Base-by-base conservation (phyloP, 2,329 filamentous ascomycete genomes). In the Pestalotiopsis sp. region DNA sequence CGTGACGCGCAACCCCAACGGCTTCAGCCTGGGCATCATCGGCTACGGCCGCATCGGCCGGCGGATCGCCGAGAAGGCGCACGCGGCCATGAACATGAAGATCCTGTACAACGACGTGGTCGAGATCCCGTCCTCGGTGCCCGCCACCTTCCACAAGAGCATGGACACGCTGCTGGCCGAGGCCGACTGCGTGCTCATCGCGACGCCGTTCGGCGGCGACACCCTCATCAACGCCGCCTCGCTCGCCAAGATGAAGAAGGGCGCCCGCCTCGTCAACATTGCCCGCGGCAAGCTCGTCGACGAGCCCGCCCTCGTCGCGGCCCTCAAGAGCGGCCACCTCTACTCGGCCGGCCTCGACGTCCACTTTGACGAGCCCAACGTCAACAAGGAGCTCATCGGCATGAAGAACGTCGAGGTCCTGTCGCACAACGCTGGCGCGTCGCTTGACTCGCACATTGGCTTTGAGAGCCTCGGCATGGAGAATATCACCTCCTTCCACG, bases 171-270 rank as follows among this genome's bases (percentile, higher is more conserved):
- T 67, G 39, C 41, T 67, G 14, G 66, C 66, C 36, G 66, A 62
- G 27, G 66, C 66, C 17, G 66, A 67, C 38, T 67, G 66, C 58
- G 66, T 67, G 38, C 41, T 67, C 14, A 23, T 67, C 39, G 66
- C 66, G 12, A 63, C 66, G 23, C 66, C 66, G 2, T 67, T 62
- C 27, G 85, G 86, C 69, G 57, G 59, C 13, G 59, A 49, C 11
- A 67, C 66, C 13, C 59, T 67, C 31, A 49, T 67, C 41, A 39
- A 67, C n/a, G 66, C 36, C 9, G 39, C n/a, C 14, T 12, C n/a
- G 14, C n/a, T 67, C 3, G 20, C 36, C 14, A 67, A 63, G 66
- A 67, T 67, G 66, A 67, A 67, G 66, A 62, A 67, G 41, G 66
- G 66, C 36, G 36, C 66, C 11, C 36, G 66, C 13, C 38, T 67